phyloP scores from a whole-genome alignment of 2,329 filamentous ascomycete species.

The Pezicula radicicola region DNA sequence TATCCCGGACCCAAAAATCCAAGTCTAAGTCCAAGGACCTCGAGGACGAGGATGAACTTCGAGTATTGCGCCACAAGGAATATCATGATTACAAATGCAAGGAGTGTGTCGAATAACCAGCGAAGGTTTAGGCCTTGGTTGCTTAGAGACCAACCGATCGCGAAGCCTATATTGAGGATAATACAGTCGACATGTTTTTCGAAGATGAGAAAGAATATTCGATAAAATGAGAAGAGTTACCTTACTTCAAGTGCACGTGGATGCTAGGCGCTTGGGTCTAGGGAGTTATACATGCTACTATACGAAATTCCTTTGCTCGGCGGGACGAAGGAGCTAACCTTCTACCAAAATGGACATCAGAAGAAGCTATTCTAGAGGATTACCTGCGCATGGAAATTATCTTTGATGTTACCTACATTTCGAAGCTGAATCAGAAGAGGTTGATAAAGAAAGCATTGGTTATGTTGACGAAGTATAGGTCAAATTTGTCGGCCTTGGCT shows the following conservation, averaged over 20 bases:
- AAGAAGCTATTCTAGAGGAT: constrained; percentile 85
- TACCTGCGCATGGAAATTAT: constrained; percentile 84
- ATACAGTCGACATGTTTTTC: constrained; percentile 50
- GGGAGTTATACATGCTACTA: constrained; percentile 59
- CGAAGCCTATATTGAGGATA: constrained; percentile 49
- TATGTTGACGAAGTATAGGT: constrained; percentile 73
- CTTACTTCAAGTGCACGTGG: constrained; percentile 83
- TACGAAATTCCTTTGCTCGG: constrained; percentile 75
- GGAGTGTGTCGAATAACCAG: constrained; percentile 63
- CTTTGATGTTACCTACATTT: constrained; percentile 71
- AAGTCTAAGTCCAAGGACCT: constrained; percentile 17
- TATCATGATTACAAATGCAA: constrained; percentile 80
- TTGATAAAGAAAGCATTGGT: constrained; percentile 68
- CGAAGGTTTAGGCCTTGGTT: constrained; percentile 74
- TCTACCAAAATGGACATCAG: constrained; percentile 64
- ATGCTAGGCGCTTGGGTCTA: constrained; percentile 87
- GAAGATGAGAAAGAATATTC: constrained; percentile 90
- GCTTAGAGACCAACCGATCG: constrained; percentile 78
- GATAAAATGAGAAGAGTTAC: constrained; percentile 79
- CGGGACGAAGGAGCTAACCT: constrained; percentile 57
- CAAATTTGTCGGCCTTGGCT: constrained; percentile 90
- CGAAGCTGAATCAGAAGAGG: constrained; percentile 55
- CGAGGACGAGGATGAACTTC: constrained; percentile 44
- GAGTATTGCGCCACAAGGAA: constrained; percentile 63
- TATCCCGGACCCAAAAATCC: constrained; percentile 33